Evolutionary conservation across 2,329 filamentous ascomycete species (phyloP).

Genomic region (Penicillium fuscoglaucum): DNA sequence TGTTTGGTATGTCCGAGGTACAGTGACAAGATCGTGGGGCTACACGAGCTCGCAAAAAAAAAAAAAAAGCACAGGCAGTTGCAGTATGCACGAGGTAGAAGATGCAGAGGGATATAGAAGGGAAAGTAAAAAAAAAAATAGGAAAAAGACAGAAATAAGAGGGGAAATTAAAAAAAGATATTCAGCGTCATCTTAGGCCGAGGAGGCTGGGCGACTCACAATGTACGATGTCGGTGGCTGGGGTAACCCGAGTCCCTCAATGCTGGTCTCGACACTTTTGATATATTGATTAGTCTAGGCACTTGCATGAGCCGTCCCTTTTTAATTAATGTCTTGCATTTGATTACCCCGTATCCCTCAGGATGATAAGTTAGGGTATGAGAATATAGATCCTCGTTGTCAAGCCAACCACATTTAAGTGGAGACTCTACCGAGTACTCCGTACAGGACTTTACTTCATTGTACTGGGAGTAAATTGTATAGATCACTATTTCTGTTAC

Average conservation of each 20-base stretch:
- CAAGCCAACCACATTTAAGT: constrained; percentile 6
- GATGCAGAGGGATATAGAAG: constrained; percentile 11
- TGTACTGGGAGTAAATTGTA: not conserved
- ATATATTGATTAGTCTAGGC: constrained; percentile 6
- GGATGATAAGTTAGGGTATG: not conserved
- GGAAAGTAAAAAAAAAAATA: constrained; percentile 13
- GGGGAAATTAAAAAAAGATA: constrained; percentile 11
- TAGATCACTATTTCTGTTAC: not conserved
- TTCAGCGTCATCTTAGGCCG: constrained; percentile 20
- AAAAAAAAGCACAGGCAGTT: constrained; percentile 8
- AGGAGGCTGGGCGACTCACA: constrained; percentile 37
- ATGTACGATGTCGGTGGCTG: constrained; percentile 31
- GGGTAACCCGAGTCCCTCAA: constrained; percentile 20
- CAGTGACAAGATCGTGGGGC: constrained; percentile 3
- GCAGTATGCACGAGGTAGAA: constrained; percentile 12
- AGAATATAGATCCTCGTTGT: not conserved
- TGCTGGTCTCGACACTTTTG: not conserved
- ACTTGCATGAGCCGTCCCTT: constrained; percentile 8
- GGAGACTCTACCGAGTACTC: not conserved
- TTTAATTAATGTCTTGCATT: constrained; percentile 25
- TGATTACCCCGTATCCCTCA: constrained; percentile 8
- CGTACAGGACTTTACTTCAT: not conserved
- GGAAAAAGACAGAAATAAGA: constrained; percentile 9
- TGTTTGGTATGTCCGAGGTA: constrained; percentile 8
- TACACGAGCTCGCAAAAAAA: constrained; percentile 10